These are phyloP conservation scores for Setaria viridis DNA, from an alignment of 202 grass and related monocot species.

Conservation along the genomic window DNA sequence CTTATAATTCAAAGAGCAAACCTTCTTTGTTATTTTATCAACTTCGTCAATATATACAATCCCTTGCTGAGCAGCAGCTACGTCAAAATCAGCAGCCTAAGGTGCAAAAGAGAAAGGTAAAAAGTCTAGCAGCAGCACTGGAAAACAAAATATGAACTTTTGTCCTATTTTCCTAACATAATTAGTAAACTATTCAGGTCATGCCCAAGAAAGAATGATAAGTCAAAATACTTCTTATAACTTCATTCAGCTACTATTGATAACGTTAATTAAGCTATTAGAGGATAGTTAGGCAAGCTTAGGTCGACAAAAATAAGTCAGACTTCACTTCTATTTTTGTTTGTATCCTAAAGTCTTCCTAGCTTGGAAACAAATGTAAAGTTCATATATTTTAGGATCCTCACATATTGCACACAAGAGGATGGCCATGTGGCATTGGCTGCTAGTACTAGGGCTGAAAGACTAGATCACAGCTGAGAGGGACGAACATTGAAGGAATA, in stretches of 20 bases:
- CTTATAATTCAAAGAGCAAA: conserved; percentile 11
- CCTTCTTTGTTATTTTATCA: conserved; percentile 86
- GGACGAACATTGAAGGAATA: background rate
- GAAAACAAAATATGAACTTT: conserved; percentile 1
- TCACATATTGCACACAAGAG: conserved; percentile 5
- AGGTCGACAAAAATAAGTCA: background rate
- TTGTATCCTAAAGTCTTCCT: background rate
- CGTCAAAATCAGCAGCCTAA: conserved; percentile 72
- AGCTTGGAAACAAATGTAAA: background rate
- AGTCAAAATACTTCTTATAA: background rate
- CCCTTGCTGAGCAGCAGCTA: conserved; percentile 75
- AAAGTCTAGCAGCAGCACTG: background rate
- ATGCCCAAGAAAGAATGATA: background rate
- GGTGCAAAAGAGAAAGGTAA: conserved; percentile 29
- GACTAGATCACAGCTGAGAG: background rate
- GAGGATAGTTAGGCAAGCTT: background rate
- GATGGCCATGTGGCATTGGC: background rate
- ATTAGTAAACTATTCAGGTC: conserved; percentile 16
- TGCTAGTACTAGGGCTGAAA: background rate
- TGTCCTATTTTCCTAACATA: conserved; percentile 11
- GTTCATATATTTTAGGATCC: background rate
- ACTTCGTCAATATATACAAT: conserved; percentile 79
- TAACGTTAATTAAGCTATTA: background rate
- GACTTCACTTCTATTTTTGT: conserved; percentile 15
- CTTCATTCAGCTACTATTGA: background rate